Evolutionary conservation across 169 alveolate species (phyloP), one percentile per base, ranked within the genome.

Genomic region (Cryptosporidium baileyi): DNA sequence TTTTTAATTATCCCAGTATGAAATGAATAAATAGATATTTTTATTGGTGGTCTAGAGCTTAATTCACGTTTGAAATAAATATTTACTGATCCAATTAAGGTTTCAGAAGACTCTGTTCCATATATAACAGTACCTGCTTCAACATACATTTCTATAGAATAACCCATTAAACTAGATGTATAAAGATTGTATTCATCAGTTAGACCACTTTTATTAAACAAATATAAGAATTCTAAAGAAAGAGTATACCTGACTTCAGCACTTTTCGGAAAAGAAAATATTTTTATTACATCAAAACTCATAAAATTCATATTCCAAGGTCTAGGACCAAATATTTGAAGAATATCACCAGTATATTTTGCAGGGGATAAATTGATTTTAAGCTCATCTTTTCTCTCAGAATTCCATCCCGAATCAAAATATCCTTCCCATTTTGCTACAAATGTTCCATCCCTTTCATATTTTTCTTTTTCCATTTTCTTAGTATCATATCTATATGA

Each of bases 241-340:
- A 74, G 51, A 22, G 44, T 34, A 54, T 54, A 54, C 26, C 85
- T 54, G 19, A 54, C 52, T 13, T 54, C 74, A 32, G 61, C 51
- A 9, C n/a, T 8, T 38, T 0, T 8, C 9, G 49, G 34, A 38
- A 65, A 32, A 28, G 81, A 47, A 7, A 65, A 19, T 60, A 36
- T 8, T 30, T 30, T 47, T 26, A 65, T 22, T 32, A 65, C 17
- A n/a, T 65, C 81, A 19, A 65, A 15, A 22, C 81, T 65, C 28
- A 65, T 3, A 41, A 74, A 74, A 22, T 74, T 61, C 57, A 74
- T 54, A 43, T 74, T 74, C 85, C 85, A 74, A 5, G 85, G 85
- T 45, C 85, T 74, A 11, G 85, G 85, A 57, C 85, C 85, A 30
- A 74, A 74, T 11, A 74, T 54, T 24, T 74, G 85, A 4, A 36